Conservation (phyloP, 495 filamentous ascomycete species). For the Cetradonia linearis region DNA sequence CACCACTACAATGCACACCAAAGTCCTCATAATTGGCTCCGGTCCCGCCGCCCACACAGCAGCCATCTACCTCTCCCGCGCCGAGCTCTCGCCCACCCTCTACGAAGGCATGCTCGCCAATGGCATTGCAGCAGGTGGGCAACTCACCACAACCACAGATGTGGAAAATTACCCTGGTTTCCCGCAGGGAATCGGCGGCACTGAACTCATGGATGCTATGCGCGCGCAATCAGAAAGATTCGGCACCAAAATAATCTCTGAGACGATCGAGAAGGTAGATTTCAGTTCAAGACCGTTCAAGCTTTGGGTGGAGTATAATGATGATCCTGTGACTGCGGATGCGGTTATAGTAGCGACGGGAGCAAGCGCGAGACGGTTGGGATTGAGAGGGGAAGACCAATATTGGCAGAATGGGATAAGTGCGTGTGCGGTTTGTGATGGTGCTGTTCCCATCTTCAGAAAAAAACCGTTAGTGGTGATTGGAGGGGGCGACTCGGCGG, state of each 20-base stretch:
- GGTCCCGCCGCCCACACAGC: constrained; percentile 96
- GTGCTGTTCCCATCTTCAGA: constrained; percentile 92
- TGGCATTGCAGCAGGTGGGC: constrained; percentile 89
- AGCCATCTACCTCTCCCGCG: constrained; percentile 88
- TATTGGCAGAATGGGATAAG: constrained; percentile 97
- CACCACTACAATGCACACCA: constrained; percentile 29
- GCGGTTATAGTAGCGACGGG: constrained; percentile 91
- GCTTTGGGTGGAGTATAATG: constrained; percentile 73
- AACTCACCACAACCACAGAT: constrained; percentile 95
- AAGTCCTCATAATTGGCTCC: constrained; percentile 61
- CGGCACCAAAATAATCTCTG: constrained; percentile 81
- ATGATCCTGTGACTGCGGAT: constrained; percentile 68
- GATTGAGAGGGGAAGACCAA: constrained; percentile 78
- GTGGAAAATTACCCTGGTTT: constrained; percentile 98
- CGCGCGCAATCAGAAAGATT: constrained; percentile 81
- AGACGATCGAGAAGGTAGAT: constrained; percentile 86
- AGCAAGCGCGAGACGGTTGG: constrained; percentile 73
- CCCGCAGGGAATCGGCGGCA: constrained; percentile 73
- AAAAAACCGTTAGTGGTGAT: constrained; percentile 94
- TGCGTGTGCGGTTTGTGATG: constrained; percentile 96
- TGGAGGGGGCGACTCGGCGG: constrained; percentile 91
- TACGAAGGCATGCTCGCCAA: constrained; percentile 98
- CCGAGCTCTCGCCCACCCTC: constrained; percentile 77
- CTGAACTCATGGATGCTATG: constrained; percentile 91
- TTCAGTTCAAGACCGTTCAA: constrained; percentile 78